Conservation (phyloP, 305 asterid genomes). For the Ajuga reptans region DNA sequence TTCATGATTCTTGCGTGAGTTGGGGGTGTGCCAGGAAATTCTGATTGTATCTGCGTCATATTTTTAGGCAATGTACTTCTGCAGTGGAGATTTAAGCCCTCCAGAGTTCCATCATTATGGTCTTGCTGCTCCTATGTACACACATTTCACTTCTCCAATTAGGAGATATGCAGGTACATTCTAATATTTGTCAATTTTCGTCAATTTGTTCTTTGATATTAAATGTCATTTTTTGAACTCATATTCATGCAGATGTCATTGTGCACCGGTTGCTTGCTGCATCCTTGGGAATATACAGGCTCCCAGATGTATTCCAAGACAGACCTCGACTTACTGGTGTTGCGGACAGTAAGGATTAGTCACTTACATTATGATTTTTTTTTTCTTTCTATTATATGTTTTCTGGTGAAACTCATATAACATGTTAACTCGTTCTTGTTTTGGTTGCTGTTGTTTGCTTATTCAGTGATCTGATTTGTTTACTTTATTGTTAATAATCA, state of each 20-base stretch:
- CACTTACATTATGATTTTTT: neutral
- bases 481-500: neutral
- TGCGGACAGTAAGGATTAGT: conserved; percentile 69
- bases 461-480: neutral
- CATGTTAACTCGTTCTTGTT: neutral
- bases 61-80: conserved; percentile 89
- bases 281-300: conserved; percentile 77
- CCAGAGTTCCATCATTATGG: conserved; percentile 90
- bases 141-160: conserved; percentile 98
- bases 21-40: conserved; percentile 12
- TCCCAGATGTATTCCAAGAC: conserved; percentile 77
- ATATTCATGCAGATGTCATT: conserved; percentile 59
- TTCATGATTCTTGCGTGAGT: neutral
- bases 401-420: conserved; percentile 16
- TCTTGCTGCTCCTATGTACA: conserved; percentile 83
- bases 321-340: conserved; percentile 63
- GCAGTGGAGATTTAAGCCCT: conserved; percentile 93
- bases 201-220: conserved; percentile 17
- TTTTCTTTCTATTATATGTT: neutral
- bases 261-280: conserved; percentile 97
- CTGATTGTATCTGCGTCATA: conserved; percentile 1
- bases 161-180: conserved; percentile 88
- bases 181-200: conserved; percentile 8
- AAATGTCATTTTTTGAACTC: conserved; percentile 20
- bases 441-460: conserved; percentile 3